Base-by-base conservation (phyloP, 495 filamentous ascomycete genomes). In the Aspergillus sclerotiicarbonarius region DNA sequence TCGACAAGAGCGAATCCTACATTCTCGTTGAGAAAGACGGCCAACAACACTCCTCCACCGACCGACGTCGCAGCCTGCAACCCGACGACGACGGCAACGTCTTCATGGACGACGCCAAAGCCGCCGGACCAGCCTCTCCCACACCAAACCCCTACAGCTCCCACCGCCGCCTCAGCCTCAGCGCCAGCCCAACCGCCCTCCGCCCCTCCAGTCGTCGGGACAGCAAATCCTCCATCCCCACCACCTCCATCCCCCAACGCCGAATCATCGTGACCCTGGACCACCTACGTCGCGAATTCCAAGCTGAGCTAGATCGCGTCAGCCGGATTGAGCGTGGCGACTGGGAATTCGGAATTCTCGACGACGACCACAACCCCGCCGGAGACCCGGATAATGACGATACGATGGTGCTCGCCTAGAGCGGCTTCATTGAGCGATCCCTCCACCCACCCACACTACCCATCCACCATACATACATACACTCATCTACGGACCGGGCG, bases 251-350 rank as follows among this genome's bases (percentile, higher is more conserved):
- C 0, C 72, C 67, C 8, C 68, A 68, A 48, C 64, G 70, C 29
- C 68, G 76, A 20, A 68, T 77, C 55, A 77, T 98, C 13, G 82
- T 98, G 18, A 95, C 89, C 15, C 76, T 98, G 16, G 87, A 85
- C 7, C 92, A 96, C 68, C 74, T 98, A 20, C 81, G 90, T 60
- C 88, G 86, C 65, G 87, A 89, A 67, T 98, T 94, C 73, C 89
- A 94, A 69, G 80, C 77, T 16, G 92, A 97, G 71, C 75, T 97
- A 63, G 95, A 98, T 71, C 80, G 90, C 48, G 84, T 82, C 37
- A 84, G 78, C 52, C 72, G 81, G 25, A 80, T 88, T 59, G 81
- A 85, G 65, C 73, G 76, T 21, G 86, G 85, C 8, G 75, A 83
- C 60, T 89, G 80, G 78, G 80, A 84, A 54, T 84, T 88, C 66